Base-by-base conservation (phyloP, 2,329 filamentous ascomycete genomes). In the Lachnellula cervina region DNA sequence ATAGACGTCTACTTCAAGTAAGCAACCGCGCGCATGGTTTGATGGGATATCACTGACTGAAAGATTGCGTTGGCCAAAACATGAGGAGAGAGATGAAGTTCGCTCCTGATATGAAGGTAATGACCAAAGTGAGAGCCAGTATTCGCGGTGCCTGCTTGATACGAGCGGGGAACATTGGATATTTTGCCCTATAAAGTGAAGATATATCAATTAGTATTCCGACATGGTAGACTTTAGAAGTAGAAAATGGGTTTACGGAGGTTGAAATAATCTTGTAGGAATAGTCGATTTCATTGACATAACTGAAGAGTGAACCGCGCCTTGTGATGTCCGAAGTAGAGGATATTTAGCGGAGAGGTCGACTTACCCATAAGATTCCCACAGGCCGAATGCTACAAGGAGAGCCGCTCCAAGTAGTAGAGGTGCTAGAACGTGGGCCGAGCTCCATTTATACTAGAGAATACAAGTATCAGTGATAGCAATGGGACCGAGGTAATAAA, bases 61-160 rank as follows among this genome's bases (percentile, higher is more conserved):
- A 83, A 1, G 80, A 77, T 66, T 86, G 78, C 0, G 44, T 47
- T 21, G 44, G 44, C 44, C 44, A 47, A 21, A 47, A 47, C 13
- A 47, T 17, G n/a, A 47, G 6, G 5, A 62, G 58, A 1, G 77
- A 77, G 66, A 81, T 80, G 69, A 82, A 82, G 64, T 82, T 81
- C 57, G 77, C 76, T 9, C 80, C 80, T 1, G 77, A 80, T 44
- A 82, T 78, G 62, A 80, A 80, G 8, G 79, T 81, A 64, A 82
- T 80, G 53, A 82, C 63, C 25, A 82, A 70, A 0, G 77, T 81
- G 19, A 81, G 69, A 16, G 71, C 69, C 8, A 82, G 68, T 4
- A 74, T 79, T 5, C 76, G 73, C 48, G 74, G 74, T n/a, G 75
- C 74, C 55, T 74, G 75, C 72, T 82, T 82, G n/a, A 83, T 80